These are phyloP conservation scores for Eucalyptus camaldulensis DNA, from an alignment of 345 rosid genomes.

Conservation along the genomic window DNA sequence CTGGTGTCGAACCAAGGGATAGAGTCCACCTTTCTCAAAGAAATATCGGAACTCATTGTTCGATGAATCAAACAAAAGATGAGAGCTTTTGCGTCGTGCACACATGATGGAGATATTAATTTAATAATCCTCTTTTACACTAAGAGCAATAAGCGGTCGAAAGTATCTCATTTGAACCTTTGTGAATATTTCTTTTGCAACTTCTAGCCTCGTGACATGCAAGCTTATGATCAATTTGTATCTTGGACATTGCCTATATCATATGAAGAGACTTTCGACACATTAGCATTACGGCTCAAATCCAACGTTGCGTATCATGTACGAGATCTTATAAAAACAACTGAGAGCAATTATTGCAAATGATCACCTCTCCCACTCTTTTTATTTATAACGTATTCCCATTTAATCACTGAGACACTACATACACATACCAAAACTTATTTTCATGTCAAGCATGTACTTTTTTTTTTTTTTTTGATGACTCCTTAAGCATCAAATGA, in stretches of 20 bases:
- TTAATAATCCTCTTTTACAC: background rate
- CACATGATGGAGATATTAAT: background rate
- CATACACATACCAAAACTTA: background rate
- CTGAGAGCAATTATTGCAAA: background rate
- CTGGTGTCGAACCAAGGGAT: background rate
- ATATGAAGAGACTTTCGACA: background rate
- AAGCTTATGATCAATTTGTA: background rate
- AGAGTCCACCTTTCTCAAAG: background rate
- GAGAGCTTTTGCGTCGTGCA: background rate
- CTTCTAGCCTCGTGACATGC: background rate
- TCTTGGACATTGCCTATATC: background rate
- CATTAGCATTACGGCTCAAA: background rate
- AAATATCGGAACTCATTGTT: background rate
- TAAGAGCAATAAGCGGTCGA: background rate
- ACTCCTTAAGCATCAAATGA: background rate
- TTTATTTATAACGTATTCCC: background rate
- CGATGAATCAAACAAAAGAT: background rate
- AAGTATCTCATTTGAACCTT: background rate
- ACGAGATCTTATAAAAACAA: background rate
- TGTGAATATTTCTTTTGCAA: background rate
- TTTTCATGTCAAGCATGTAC: background rate
- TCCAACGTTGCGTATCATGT: background rate
- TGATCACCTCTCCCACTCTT: rapidly evolving
- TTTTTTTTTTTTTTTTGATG: background rate
- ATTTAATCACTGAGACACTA: background rate